phyloP scores from a whole-genome alignment of 805 yeast species.

The Dipodascopsis uninucleata region DNA sequence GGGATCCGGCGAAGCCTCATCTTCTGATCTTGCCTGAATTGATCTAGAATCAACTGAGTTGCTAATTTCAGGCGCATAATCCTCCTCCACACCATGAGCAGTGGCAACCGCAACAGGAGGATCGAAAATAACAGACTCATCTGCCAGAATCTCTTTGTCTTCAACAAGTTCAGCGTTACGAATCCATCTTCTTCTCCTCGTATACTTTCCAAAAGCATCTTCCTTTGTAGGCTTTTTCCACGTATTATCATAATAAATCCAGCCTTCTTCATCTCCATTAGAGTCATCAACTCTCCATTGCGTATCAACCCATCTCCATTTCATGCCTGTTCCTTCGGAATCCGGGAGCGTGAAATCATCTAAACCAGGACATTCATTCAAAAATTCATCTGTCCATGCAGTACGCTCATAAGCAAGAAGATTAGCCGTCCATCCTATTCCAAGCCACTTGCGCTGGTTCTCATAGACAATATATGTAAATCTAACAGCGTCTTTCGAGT shows the following conservation, averaged over 20 bases:
- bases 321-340: constrained; percentile 61
- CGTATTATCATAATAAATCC: constrained; percentile 82
- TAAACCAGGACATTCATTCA: constrained; percentile 77
- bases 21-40: neutral
- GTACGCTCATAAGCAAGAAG: constrained; percentile 88
- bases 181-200: constrained; percentile 93
- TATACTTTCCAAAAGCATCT: constrained; percentile 83
- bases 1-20: neutral
- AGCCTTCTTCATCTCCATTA: constrained; percentile 59
- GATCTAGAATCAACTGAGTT: neutral
- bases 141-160: constrained; percentile 20
- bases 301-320: constrained; percentile 93
- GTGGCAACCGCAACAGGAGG: constrained; percentile 13
- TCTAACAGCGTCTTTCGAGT: constrained; percentile 48
- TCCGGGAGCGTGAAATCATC: constrained; percentile 78
- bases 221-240: constrained; percentile 91
- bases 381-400: constrained; percentile 95
- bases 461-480: constrained; percentile 92
- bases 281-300: constrained; percentile 81
- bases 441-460: constrained; percentile 95
- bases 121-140: constrained; percentile 9
- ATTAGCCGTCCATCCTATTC: constrained; percentile 96
- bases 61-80: constrained; percentile 17
- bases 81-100: constrained; percentile 14
- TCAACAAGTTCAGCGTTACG: constrained; percentile 81